Evolutionary conservation across 805 yeast genomes (phyloP).

Genomic region (Yamadazyma sp.): DNA sequence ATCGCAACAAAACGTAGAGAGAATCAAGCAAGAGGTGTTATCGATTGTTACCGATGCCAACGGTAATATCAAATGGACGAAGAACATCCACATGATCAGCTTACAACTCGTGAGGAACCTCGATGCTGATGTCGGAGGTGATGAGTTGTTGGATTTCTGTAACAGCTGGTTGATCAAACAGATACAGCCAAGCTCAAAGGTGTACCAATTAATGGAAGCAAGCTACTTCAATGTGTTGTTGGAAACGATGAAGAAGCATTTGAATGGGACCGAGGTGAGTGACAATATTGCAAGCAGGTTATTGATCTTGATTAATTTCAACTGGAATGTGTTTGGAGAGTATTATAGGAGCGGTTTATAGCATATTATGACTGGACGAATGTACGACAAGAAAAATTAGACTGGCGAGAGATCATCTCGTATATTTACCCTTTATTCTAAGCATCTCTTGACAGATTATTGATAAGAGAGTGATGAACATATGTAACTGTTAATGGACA

Average conservation of each 20-base stretch:
- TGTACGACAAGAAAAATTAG: no score
- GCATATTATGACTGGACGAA: conserved; percentile 12
- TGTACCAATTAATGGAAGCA: conserved; percentile 73
- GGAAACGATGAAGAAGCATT: conserved; percentile 8
- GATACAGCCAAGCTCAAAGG: conserved; percentile 78
- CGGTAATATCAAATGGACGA: conserved; percentile 89
- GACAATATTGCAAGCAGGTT: conserved; percentile 58
- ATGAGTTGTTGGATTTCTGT: conserved; percentile 50
- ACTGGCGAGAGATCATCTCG: no score
- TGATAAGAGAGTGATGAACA: no score
- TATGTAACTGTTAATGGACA: no score
- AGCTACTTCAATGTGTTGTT: conserved; percentile 55
- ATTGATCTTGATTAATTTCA: conserved; percentile 68
- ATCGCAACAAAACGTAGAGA: conserved; percentile 38
- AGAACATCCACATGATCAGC: conserved; percentile 70
- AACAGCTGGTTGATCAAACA: conserved; percentile 81
- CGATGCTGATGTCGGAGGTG: conserved; percentile 7
- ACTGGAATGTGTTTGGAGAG: conserved; percentile 79
- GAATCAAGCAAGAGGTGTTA: conserved; percentile 66
- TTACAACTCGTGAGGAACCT: conserved; percentile 58
- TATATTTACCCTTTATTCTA: no score
- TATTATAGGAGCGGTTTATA: conserved; percentile 42
- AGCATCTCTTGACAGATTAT: no score
- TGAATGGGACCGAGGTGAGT: conserved; percentile 11
- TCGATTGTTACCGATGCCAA: conserved; percentile 82